A percentile compares a stretch with the other conserved stretches of the same genome.
Conservation (phyloP, 1,284 basidiomycete genomes). For the Cutaneotrichosporon dermatis region DNA sequence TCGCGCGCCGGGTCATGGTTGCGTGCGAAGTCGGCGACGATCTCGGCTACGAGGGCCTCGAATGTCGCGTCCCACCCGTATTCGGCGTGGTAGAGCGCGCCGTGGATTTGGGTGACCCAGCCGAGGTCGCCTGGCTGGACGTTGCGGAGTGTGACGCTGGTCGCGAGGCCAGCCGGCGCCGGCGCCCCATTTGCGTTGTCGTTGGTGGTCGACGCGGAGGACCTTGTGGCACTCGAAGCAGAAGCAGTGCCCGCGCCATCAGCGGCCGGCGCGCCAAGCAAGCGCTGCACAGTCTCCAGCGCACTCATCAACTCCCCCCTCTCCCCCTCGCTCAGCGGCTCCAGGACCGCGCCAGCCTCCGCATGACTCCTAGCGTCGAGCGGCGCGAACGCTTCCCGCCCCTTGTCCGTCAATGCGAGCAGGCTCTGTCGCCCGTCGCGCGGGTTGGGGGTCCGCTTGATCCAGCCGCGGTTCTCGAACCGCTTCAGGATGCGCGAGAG, state of each 20-base stretch:
- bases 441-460: conserved; percentile 3
- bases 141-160: conserved; percentile 6
- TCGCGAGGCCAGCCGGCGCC: not conserved
- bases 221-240: too few species aligned
- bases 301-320: conserved; percentile 3
- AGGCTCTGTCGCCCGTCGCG: conserved; percentile 14
- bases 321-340: not conserved
- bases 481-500: conserved; percentile 19
- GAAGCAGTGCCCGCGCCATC: too few species aligned
- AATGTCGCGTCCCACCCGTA: conserved; percentile 7
- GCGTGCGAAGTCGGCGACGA: not conserved
- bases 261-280: not conserved
- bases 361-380: conserved; percentile 5
- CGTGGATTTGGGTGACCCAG: conserved; percentile 14
- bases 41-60: conserved; percentile 11
- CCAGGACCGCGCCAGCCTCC: conserved; percentile 2
- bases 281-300: conserved; percentile 5
- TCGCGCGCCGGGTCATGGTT: conserved; percentile 1
- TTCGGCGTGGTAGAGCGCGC: conserved; percentile 11
- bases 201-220: too few species aligned
- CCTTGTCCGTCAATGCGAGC: conserved; percentile 1
- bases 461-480: conserved; percentile 13
- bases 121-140: conserved; percentile 15
- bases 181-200: not conserved
- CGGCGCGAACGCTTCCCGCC: conserved; percentile 4